phyloP scores from a whole-genome alignment of 1,139 yeast genomes.

The Hemisphaericaspora subhashii region DNA sequence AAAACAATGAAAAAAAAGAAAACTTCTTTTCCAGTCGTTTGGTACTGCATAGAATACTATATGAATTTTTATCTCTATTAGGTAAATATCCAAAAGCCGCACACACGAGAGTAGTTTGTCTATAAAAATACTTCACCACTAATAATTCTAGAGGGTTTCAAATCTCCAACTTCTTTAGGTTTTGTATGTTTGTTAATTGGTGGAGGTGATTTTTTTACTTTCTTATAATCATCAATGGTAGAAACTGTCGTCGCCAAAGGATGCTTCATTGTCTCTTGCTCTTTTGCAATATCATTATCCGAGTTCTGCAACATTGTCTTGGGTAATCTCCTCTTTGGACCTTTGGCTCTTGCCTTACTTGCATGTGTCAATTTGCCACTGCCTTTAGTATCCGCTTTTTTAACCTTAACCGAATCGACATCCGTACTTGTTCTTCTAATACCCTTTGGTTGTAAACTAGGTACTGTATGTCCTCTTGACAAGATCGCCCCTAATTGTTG shows the following conservation, averaged over 20 bases:
- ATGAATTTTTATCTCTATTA: too few relatives aligned
- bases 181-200: conserved; percentile 31
- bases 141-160: conserved; percentile 29
- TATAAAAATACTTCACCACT: conserved; percentile 38
- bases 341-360: conserved; percentile 64
- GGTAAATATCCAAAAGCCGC: too few relatives aligned
- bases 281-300: conserved; percentile 3
- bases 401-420: conserved; percentile 1
- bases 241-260: not conserved
- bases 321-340: conserved; percentile 76
- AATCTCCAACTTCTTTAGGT: conserved; percentile 27
- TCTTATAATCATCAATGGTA: conserved; percentile 1
- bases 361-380: conserved; percentile 49
- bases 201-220: conserved; percentile 23
- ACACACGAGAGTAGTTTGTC: not conserved
- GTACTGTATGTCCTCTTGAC: conserved; percentile 12
- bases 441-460: conserved; percentile 3
- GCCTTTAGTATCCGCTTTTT: conserved; percentile 12
- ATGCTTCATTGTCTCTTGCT: not conserved
- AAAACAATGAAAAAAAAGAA: too few relatives aligned
- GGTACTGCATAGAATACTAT: too few relatives aligned
- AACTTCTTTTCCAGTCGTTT: too few relatives aligned
- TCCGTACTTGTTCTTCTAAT: conserved; percentile 5
- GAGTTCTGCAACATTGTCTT: conserved; percentile 19
- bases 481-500: conserved; percentile 12